Evolutionary conservation across 2,329 filamentous ascomycete species (phyloP), one percentile per base, ranked within the genome.

Genomic region (Thermothelomyces thermophilus): DNA sequence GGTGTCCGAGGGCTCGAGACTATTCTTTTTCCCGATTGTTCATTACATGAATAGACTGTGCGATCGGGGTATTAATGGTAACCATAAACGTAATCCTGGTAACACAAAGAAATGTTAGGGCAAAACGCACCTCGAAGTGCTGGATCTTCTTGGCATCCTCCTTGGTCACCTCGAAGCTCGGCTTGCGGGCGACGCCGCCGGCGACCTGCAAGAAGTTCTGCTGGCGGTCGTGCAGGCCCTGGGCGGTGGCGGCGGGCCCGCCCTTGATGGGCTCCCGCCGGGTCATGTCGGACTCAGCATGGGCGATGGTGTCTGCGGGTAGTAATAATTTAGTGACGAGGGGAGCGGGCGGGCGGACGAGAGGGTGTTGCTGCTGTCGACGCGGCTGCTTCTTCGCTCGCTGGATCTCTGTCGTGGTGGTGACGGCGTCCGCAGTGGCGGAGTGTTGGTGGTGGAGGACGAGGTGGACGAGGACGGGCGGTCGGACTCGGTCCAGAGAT

Each of bases 211-310:
- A 37, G 48, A 66, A 66, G 52, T 65, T 65, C 47, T 64, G 59
- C 51, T 66, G 64, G 42, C 57, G 62, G 53, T 64, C 63, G 48
- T 66, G 62, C 49, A 64, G 49, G 52, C 63, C 64, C 53, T 68
- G 65, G 0, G 64, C 64, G 4, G 58, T 63, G 4, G 64, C 63
- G 1, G 65, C 64, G 2, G 60, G 50, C 1, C 66, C 65, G 40
- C 63, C 64, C 40, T 64, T 64, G 48, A 66, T 59, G 24, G 62
- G 60, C 0, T 62, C 64, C 41, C 56, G 54, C 11, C 61, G 61
- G n/a, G 63, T 65, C 45, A 62, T 44, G 34, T 62, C 60, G 31
- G 55, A 55, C 53, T 66, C 64, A 34, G 56, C 46, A 4, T 51
- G 41, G 19, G 61, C 60, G 35, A 66, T 53, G 42, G 41, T n/a